A percentile compares a stretch with the other conserved stretches of the same genome.
Conservation (phyloP, 108 stramenopile species). For the Skeletonema marinoi region DNA sequence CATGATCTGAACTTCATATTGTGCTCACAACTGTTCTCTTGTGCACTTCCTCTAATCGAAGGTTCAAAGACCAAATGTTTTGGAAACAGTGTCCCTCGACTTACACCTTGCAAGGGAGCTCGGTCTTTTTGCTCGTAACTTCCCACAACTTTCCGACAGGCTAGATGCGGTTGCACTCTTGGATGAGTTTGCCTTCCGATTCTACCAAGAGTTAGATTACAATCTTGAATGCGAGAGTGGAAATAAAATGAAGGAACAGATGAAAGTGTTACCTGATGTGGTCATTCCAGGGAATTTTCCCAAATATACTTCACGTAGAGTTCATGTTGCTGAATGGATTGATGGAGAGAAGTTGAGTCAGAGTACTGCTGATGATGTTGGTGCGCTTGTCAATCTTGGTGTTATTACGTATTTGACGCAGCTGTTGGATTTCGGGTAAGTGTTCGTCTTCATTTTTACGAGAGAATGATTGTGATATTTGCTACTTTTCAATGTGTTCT, state of each 20-base stretch:
- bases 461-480: too few species aligned
- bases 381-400: constrained; percentile 92
- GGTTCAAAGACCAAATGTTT: constrained; percentile 79
- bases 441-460: too few species aligned
- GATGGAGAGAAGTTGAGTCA: constrained; percentile 94
- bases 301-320: constrained; percentile 83
- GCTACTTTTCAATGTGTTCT: too few species aligned
- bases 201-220: constrained; percentile 96
- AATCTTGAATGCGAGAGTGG: constrained; percentile 92
- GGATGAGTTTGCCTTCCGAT: constrained; percentile 93
- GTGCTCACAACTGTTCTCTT: neutral
- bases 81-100: constrained; percentile 94
- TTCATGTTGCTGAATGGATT: constrained; percentile 96
- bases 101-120: constrained; percentile 87
- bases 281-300: constrained; percentile 90
- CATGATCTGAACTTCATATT: neutral
- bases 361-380: constrained; percentile 90
- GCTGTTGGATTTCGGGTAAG: constrained; percentile 76
- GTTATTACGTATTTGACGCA: constrained; percentile 94
- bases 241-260: constrained; percentile 74
- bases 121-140: constrained; percentile 74
- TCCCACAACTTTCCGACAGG: constrained; percentile 72
- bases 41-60: neutral
- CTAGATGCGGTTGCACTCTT: constrained; percentile 90
- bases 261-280: constrained; percentile 88